These are phyloP conservation scores for Litchi chinensis DNA, from an alignment of 345 rosid species.

Conservation along the genomic window DNA sequence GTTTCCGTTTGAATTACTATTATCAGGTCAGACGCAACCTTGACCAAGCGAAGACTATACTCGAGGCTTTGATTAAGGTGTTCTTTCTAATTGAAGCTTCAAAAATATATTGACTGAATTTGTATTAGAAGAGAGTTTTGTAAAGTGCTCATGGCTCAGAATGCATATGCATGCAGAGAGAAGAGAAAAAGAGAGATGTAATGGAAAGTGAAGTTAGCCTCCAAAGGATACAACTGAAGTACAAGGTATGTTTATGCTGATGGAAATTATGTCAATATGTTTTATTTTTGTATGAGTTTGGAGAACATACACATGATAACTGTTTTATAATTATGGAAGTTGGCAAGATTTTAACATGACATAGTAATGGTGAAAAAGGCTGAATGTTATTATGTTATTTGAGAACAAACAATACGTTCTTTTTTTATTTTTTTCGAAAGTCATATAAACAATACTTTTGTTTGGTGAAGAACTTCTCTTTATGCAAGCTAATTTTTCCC, in stretches of 20 bases:
- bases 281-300: neutral
- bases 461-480: neutral
- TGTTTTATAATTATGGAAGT: neutral
- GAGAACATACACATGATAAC: neutral
- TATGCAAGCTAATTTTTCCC: neutral
- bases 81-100: conserved; percentile 21
- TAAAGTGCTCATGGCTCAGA: conserved; percentile 19
- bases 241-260: conserved; percentile 53
- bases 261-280: conserved; percentile 1
- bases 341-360: neutral
- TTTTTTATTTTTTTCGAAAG: no score
- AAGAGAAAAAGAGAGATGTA: conserved; percentile 92
- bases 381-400: no score
- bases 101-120: neutral
- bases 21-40: conserved; percentile 96
- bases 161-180: conserved; percentile 60
- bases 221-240: conserved; percentile 87
- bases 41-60: conserved; percentile 88
- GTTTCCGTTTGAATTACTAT: conserved; percentile 17
- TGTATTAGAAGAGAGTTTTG: neutral
- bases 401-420: no score
- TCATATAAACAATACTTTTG: neutral
- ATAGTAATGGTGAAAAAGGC: neutral
- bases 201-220: conserved; percentile 87
- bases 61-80: conserved; percentile 93